phyloP scores from a whole-genome alignment of 768 basidiomycete species.

The Russula emetica region DNA sequence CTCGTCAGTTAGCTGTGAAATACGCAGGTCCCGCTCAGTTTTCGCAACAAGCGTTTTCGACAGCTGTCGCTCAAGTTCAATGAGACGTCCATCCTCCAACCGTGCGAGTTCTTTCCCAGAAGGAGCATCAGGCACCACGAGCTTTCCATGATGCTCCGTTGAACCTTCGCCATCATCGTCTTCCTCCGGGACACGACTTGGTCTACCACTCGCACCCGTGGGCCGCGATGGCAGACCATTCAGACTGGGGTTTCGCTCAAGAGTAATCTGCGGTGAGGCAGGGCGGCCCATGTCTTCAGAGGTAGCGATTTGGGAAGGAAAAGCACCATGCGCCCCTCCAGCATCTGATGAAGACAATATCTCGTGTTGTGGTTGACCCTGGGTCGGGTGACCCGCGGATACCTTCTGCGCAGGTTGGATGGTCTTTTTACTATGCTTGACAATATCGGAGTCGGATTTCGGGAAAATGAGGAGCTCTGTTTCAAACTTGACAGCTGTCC shows the following conservation, averaged over 20 bases:
- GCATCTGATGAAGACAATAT: slow-evolving; percentile 39
- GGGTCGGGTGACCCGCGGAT: slow-evolving; percentile 35
- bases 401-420: slow-evolving; percentile 41
- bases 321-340: no score
- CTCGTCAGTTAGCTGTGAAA: slow-evolving; percentile 67
- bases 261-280: background rate
- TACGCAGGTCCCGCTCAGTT: slow-evolving; percentile 60
- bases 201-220: slow-evolving; percentile 28
- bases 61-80: slow-evolving; percentile 42
- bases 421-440: slow-evolving; percentile 36
- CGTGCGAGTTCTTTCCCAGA: slow-evolving; percentile 59
- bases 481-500: no score
- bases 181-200: slow-evolving; percentile 42
- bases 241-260: slow-evolving; percentile 26
- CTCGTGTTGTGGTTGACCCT: slow-evolving; percentile 11
- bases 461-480: no score
- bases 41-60: slow-evolving; percentile 45
- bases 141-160: slow-evolving; percentile 69
- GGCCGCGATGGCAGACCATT: slow-evolving; percentile 42
- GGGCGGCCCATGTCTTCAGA: slow-evolving; percentile 28
- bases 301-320: slow-evolving; percentile 32
- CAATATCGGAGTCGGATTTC: no score
- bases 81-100: slow-evolving; percentile 62
- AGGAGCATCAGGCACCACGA: slow-evolving; percentile 56
- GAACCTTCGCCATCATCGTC: slow-evolving; percentile 51